phyloP scores from a whole-genome alignment of 2,329 filamentous ascomycete genomes.

The Penicillium sp. region DNA sequence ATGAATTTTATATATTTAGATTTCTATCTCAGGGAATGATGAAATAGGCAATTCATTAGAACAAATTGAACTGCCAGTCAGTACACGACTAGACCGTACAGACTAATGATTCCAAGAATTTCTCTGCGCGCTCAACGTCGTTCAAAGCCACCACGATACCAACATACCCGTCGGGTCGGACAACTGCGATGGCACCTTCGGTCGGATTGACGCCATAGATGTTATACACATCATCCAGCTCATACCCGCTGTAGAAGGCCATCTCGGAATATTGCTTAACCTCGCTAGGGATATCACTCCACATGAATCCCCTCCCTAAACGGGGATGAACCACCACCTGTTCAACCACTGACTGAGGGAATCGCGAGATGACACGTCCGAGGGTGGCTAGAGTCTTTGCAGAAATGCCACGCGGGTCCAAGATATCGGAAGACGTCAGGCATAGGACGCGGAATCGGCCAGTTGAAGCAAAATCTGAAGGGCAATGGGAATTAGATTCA shows the following conservation, averaged over 20 bases:
- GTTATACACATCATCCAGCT: constrained; percentile 41
- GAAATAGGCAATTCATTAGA: no score
- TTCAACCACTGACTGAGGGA: constrained; percentile 35
- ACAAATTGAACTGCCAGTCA: no score
- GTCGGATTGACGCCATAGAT: constrained; percentile 39
- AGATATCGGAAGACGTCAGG: constrained; percentile 40
- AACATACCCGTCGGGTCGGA: constrained; percentile 47
- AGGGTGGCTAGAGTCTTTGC: constrained; percentile 28
- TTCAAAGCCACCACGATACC: constrained; percentile 33
- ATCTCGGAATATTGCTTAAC: constrained; percentile 42
- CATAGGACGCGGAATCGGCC: constrained; percentile 44
- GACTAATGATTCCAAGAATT: constrained; percentile 28
- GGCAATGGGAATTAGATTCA: not conserved
- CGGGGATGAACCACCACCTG: constrained; percentile 42
- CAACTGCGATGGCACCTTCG: constrained; percentile 37
- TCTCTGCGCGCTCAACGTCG: constrained; percentile 31
- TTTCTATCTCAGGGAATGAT: no score
- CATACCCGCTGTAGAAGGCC: constrained; percentile 39
- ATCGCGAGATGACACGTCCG: constrained; percentile 27
- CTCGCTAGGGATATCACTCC: constrained; percentile 36
- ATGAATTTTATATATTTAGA: no score
- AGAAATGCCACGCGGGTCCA: constrained; percentile 34
- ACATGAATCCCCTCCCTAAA: constrained; percentile 33
- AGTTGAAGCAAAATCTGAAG: constrained; percentile 40
- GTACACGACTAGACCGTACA: constrained; percentile 7